Evolutionary conservation across 2,329 filamentous ascomycete species (phyloP), one percentile per base, ranked within the genome.

Genomic region (Aspergillus jensenii): DNA sequence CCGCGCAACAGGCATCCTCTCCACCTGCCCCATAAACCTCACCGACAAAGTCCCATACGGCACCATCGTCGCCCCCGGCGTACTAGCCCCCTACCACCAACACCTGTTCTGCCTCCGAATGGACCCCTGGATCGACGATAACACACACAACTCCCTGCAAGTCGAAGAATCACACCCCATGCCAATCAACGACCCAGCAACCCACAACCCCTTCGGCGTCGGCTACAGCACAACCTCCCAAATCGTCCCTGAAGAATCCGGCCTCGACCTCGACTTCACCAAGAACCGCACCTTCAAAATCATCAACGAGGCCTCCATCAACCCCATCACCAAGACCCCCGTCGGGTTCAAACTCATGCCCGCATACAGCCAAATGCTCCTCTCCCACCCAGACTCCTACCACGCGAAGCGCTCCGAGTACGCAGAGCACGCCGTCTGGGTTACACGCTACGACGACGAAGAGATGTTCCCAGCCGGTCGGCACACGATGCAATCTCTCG

Each of bases 131-230:
- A 65, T 79, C 7, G 76, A 76, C 51, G 77, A 77, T 3, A 60
- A 68, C 19, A 8, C 7, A 3, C 41, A 21, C 4, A 84, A 84
- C 67, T 73, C 78, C 1, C 68, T 84, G 17, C 74, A 80, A 41
- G 77, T 86, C 62, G 79, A 82, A 50, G 83, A 85, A 64, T 81
- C 81, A 0, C 77, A 82, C 59, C 66, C 86, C 0, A 82, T 88
- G 78, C 82, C 84, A 2, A 72, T 84, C 21, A 72, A 78, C 33
- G 67, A 74, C 14, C 67, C 68, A 7, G 54, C 62, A 67, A 86
- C 67, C 14, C 59, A 62, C 67, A 86, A 86, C 65, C 82, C 82
- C 2, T 77, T 80, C 61, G 79, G 79, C 2, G 70, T 78, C n/a
- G 79, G 78, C 1, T 85, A 84, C 68, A 78, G 71, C 0, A 78